These are phyloP conservation scores for Acacia melanoxylon DNA, from an alignment of 306 rosid genomes.

Conservation along the genomic window DNA sequence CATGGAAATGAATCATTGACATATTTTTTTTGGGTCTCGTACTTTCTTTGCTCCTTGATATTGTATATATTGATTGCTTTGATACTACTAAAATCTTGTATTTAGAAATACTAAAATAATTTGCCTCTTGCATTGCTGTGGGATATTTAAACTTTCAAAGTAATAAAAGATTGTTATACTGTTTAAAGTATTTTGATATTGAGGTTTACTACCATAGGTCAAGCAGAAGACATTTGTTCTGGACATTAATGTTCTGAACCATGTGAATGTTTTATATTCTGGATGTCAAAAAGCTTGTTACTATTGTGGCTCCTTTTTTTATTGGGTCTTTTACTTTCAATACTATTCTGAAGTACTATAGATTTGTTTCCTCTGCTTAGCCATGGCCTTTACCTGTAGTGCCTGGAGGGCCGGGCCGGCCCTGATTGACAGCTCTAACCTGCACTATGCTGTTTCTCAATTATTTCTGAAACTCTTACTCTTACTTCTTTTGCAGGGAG, in stretches of 20 bases:
- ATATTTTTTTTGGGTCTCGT: background rate
- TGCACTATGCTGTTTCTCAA: background rate
- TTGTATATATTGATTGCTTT: background rate
- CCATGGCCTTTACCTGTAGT: background rate
- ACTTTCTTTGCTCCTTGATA: background rate
- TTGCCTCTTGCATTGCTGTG: too few species aligned
- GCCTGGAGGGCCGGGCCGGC: too few species aligned
- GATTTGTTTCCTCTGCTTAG: background rate
- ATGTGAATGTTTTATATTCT: background rate
- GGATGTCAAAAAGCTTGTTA: background rate
- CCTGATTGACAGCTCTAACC: too few species aligned
- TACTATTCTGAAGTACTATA: background rate
- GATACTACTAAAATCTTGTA: background rate
- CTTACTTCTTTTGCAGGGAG: constrained; percentile 49
- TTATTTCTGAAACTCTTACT: constrained; percentile 11
- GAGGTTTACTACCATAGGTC: background rate
- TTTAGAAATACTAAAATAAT: background rate
- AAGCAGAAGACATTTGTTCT: background rate
- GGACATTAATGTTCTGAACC: background rate
- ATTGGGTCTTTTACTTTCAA: background rate
- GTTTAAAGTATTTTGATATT: too few species aligned
- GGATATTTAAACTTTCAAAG: too few species aligned
- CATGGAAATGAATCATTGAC: background rate
- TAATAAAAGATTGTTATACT: too few species aligned
- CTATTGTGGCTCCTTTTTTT: background rate